Conservation (phyloP, 805 yeast species). For the Teunomyces lycoperdinae region DNA sequence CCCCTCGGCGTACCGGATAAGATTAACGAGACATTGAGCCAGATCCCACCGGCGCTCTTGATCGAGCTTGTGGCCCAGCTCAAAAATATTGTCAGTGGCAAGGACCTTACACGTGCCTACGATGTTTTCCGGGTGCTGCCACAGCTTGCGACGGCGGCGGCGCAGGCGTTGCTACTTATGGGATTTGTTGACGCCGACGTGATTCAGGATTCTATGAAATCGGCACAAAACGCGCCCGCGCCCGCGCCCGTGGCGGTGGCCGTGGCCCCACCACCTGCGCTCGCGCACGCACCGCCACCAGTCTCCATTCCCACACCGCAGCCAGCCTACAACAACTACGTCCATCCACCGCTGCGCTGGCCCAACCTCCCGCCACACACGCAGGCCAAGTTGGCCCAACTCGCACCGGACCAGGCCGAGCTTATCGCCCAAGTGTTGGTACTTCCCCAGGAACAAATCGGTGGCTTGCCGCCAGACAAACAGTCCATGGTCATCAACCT, state of each 20-base stretch:
- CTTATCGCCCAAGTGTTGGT: constrained; percentile 53
- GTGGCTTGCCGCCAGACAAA: constrained; percentile 49
- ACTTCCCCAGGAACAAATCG: constrained; percentile 49
- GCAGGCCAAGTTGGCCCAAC: constrained; percentile 45
- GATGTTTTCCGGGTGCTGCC: constrained; percentile 53
- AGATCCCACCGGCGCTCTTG: constrained; percentile 67
- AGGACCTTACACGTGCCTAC: constrained; percentile 49
- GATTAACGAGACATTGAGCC: constrained; percentile 58
- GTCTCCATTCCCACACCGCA: neutral
- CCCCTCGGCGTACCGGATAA: constrained; percentile 54
- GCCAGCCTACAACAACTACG: neutral
- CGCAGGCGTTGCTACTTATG: constrained; percentile 74
- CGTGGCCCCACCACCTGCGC: constrained; percentile 7
- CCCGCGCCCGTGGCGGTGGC: neutral
- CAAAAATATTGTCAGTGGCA: constrained; percentile 53
- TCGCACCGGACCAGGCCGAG: constrained; percentile 58
- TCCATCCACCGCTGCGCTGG: constrained; percentile 28
- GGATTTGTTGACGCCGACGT: constrained; percentile 70
- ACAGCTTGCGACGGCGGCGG: constrained; percentile 60
- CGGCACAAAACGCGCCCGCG: constrained; percentile 15
- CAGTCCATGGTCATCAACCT: constrained; percentile 54
- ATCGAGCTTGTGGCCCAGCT: constrained; percentile 67
- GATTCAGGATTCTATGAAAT: constrained; percentile 54
- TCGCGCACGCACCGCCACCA: constrained; percentile 1
- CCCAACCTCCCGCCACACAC: constrained; percentile 47